Base-by-base conservation (phyloP, 164 flowering plant species). In the Stephania cephalantha region DNA sequence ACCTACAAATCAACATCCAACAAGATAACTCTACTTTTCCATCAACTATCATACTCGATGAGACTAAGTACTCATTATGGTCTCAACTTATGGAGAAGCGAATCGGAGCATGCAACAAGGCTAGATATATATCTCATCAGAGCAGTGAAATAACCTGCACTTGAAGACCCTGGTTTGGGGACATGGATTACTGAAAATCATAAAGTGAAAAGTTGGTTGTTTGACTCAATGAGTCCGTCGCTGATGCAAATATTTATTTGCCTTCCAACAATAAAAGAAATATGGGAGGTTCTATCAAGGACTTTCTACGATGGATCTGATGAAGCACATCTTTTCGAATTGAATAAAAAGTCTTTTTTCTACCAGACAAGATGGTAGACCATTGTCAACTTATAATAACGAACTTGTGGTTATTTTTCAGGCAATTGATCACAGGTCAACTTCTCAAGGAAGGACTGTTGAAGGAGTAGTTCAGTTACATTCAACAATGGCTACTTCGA, bases 181-280 rank as follows among this genome's bases (percentile, higher is more conserved):
- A 42, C 46, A 31, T 68, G 71, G 71, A 44, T 44, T 12, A 68
- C 71, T 30, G 46, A 68, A 30, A 68, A 68, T 68, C 25, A 44
- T 0, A 70, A 70, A 70, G 29, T 46, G 25, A 46, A 71, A 25
- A 71, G 63, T 71, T 50, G 73, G 73, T 9, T 71, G 29, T 48
- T 71, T 71, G 63, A 71, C 35, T 71, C 64, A 30, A 50, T 71
- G 73, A 55, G 52, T 53, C 22, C 44, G 6, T 71, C 42, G 20
- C 31, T 71, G 22, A 52, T 71, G 73, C 22, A 71, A 53, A 15
- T 18, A 71, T 71, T n/a, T 50, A 71, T 71, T 52, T 63, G 64
- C 42, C 73, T 71, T 18, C 73, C 73, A 22, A 71, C 63, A n/a
- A 44, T n/a, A 8, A 71, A 71, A 50, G 73, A 70, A 7, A 70